Evolutionary conservation across 2,329 filamentous ascomycete species (phyloP), one percentile per base, ranked within the genome.

Genomic region (Aspergillus pseudotamarii): DNA sequence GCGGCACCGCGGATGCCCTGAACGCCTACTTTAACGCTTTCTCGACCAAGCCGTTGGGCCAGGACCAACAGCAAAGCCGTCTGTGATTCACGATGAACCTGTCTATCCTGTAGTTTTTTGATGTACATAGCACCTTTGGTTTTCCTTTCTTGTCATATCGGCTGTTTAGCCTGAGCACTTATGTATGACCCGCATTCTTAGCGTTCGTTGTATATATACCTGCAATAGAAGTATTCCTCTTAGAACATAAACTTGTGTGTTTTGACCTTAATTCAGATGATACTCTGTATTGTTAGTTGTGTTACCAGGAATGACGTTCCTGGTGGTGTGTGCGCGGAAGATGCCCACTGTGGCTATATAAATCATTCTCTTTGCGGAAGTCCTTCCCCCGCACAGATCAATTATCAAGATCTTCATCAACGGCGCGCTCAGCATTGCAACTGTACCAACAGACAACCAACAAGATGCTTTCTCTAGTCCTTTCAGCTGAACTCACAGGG

Each of bases 11-110:
- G 0, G 91, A 96, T 71, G 92, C 89, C 19, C 80, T 97, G 69
- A 92, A 97, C 73, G 84, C 86, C 66, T 97, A 96, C 76, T 97
- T 97, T 78, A 84, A 84, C 6, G 78, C 88, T 1, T 94, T 96
- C 70, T 86, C 85, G 60, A 86, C 87, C 12, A 92, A 90, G 80
- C 59, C 71, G 9, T 57, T 79, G 21, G 76, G 76, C 21, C 73
- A 76, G 63, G 74, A 72, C 38, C 68, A 71, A 48, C 73, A 76
- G 60, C 68, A 69, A 41, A 77, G 76, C 68, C 76, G 75, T 58
- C 71, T 79, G 64, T 79, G 67, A 62, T 62, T 23, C 59, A 50
- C 45, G 50, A 67, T 64, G 54, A 60, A 62, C 57, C 58, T 73
- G 64, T 34, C 30, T 21, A 41, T 30, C 19, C 9, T 46, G 21